Base-by-base conservation (phyloP, 73 alveolate species). In the Blepharisma stoltei region DNA sequence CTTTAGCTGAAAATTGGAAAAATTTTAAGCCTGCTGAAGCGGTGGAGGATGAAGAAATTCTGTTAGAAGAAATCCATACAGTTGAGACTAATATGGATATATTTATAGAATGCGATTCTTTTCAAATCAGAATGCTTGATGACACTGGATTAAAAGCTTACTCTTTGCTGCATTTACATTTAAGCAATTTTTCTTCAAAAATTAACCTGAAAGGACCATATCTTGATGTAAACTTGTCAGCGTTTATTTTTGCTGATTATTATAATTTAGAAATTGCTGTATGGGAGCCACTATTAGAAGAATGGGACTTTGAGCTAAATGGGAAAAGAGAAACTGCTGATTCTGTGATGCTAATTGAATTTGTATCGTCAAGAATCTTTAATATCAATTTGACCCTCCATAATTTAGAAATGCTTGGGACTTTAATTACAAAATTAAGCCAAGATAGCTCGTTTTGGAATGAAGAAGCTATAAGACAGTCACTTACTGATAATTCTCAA, bases 221-320 rank as follows among this genome's bases (percentile, higher is more conserved):
- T 20, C 14, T 60, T 8, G 48, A 60, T 14, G 47, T 11, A 20
- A 8, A n/a, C 18, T 20, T 60, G 73, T 20, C 49, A 20, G 46
- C 45, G 18, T 60, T 60, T 60, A 14, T 60, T 9, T 60, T 18
- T 60, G 14, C 73, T 60, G 73, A 60, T 60, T 60, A 60, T 44
- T 69, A 37, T 43, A 69, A 69, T 43, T 18, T 69, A n/a, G 27
- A 69, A 69, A 14, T 69, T 1, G 11, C 37, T 37, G 79, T 53
- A 1, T 69, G 79, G 79, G 79, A 69, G 38, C 79, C 79, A 0
- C 4, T 69, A 7, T 14, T 69, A 37, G 79, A 69, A 69, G 27
- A 46, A 9, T 69, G 79, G 79, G 41, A 69, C 27, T 7, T 46
- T 38, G 60, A 44, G 25, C 9, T 25, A 2, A n/a, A 25, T 14